phyloP scores from a whole-genome alignment of 129 eudicot genomes.

The Flaveria bidentis region DNA sequence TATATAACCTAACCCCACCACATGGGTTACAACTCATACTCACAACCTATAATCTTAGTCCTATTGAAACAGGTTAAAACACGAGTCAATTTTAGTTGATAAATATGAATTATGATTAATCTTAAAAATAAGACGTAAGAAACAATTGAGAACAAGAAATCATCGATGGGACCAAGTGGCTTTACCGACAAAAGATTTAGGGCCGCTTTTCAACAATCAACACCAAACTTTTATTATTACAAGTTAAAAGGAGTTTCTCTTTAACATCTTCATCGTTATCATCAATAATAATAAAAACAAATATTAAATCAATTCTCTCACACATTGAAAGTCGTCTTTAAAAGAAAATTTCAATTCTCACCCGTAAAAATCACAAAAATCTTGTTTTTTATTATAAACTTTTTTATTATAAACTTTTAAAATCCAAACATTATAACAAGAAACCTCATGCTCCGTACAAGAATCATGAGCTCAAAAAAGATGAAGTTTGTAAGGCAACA shows the following conservation, averaged over 20 bases:
- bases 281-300: not conserved
- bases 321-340: too few species aligned
- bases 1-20: too few species aligned
- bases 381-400: not conserved
- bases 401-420: not conserved
- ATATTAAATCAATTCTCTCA: not conserved
- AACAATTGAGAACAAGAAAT: conserved; percentile 31
- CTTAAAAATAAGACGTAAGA: not conserved
- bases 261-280: not conserved
- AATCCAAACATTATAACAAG: not conserved
- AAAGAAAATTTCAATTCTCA: not conserved
- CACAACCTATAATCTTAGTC: too few species aligned
- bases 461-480: not conserved
- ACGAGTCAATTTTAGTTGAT: not conserved
- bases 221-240: conserved; percentile 19
- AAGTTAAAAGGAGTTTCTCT: not conserved
- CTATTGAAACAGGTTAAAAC: not conserved
- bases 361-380: not conserved
- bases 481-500: too few species aligned
- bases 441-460: not conserved
- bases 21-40: too few species aligned
- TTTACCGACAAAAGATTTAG: conserved; percentile 42
- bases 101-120: conserved; percentile 1
- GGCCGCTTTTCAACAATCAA: conserved; percentile 33
- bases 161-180: conserved; percentile 23